Evolutionary conservation across 768 basidiomycete genomes (phyloP), one percentile per base, ranked within the genome.

Genomic region (Leucocoprinus sp.): DNA sequence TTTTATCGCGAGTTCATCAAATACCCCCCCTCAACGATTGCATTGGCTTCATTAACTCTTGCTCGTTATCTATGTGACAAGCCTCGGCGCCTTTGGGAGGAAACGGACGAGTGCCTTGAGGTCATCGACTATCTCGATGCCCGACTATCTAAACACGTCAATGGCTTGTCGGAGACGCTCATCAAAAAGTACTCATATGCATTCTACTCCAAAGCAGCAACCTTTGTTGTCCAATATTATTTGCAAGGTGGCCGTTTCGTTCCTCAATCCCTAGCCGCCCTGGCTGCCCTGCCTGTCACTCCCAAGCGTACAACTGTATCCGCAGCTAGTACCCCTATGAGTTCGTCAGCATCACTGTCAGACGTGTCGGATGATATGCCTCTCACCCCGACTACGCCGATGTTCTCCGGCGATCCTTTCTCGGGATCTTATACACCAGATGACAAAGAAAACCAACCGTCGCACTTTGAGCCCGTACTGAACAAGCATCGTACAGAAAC

Each of bases 131-230:
- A 78, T 49, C 75, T 99, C 60, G 95, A 99, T 66, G 80, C 67
- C 47, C 84, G 89, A 53, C 75, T 98, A 56, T 78, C 86, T 22
- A 84, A 84, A 60, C 81, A 90, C 59, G 84, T 95, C 68, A 88
- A 93, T 57, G 85, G 89, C 53, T 75, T 99, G 24, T 97, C 95
- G 9, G 87, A 95, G 63, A 93, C 87, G n/a, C 71, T 97, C 57
- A 81, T 97, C 60, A 92, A 93, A 71, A 99, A 99, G 70, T 97
- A 99, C 68, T 93, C 93, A 4, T 93, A 90, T 56, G 84, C 84
- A 34, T 96, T 93, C 68, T 98, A 95, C 68, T 92, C 90, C 39
- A 93, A 93, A 67, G 91, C 93, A 0, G 93, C 95, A 18, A 91
- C 86, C 18, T 80, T 90, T 60, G 90, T 92, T 50, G 82, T 93